phyloP scores from a whole-genome alignment of 2,329 filamentous ascomycete genomes.

The Botrytis fragariae region DNA sequence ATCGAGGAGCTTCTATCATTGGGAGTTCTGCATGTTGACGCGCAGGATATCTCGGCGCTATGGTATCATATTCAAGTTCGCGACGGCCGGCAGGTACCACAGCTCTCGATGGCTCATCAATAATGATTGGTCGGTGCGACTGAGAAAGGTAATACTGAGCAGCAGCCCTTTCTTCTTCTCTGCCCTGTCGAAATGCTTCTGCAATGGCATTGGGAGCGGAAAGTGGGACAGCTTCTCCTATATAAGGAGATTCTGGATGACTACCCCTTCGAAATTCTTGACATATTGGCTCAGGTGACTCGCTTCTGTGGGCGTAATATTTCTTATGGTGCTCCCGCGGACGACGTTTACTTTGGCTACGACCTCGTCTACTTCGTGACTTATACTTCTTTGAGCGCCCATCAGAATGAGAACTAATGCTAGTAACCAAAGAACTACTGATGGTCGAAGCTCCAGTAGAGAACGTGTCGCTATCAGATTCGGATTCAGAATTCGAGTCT shows the following conservation, averaged over 20 bases:
- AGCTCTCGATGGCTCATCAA: slow-evolving; percentile 16
- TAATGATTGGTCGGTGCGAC: slow-evolving; percentile 17
- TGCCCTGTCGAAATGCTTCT: slow-evolving; percentile 32
- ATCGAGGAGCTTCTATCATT: slow-evolving; percentile 11
- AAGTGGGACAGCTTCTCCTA: slow-evolving; percentile 15
- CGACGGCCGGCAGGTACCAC: slow-evolving; percentile 11
- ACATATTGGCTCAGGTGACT: slow-evolving; percentile 26
- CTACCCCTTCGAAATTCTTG: slow-evolving; percentile 1
- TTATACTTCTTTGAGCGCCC: slow-evolving; percentile 18
- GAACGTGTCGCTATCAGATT: slow-evolving; percentile 21
- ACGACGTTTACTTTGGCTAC: slow-evolving; percentile 29
- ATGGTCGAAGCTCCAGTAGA: slow-evolving; percentile 17
- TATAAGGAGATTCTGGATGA: slow-evolving; percentile 19
- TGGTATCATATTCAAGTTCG: slow-evolving; percentile 10
- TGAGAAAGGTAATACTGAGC: slow-evolving; percentile 22
- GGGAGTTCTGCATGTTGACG: slow-evolving; percentile 22
- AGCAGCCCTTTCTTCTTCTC: slow-evolving; percentile 29
- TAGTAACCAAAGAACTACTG: slow-evolving; percentile 23
- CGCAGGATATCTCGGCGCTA: not conserved
- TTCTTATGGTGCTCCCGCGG: slow-evolving; percentile 25
- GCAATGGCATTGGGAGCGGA: slow-evolving; percentile 28
- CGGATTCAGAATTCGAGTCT: slow-evolving; percentile 22
- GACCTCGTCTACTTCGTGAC: slow-evolving; percentile 18
- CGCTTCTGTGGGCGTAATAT: slow-evolving; percentile 24
- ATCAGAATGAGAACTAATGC: slow-evolving; percentile 25